These are phyloP conservation scores for Mollisiaceae sp. DNA, from an alignment of 2,329 filamentous ascomycete species.

Conservation along the genomic window DNA sequence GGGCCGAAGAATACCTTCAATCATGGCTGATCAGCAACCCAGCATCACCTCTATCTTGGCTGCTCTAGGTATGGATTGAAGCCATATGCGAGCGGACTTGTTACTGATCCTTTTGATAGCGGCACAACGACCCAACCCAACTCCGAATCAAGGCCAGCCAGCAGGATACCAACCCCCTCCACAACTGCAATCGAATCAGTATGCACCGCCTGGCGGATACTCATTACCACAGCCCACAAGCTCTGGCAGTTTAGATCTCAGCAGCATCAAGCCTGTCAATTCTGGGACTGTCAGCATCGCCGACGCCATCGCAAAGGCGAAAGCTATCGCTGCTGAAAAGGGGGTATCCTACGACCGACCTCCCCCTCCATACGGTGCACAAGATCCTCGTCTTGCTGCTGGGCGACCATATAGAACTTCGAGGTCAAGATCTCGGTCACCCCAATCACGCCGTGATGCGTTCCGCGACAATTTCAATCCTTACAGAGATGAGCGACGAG, in stretches of 20 bases:
- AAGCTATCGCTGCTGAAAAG: slow-evolving; percentile 80
- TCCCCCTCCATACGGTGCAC: slow-evolving; percentile 43
- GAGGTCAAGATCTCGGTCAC: slow-evolving; percentile 73
- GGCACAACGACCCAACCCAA: slow-evolving; percentile 53
- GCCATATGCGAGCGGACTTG: background rate
- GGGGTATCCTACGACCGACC: slow-evolving; percentile 70
- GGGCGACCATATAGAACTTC: slow-evolving; percentile 66
- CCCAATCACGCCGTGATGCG: slow-evolving; percentile 68
- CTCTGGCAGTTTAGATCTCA: slow-evolving; percentile 80
- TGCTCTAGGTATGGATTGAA: slow-evolving; percentile 49
- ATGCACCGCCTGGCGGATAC: slow-evolving; percentile 46
- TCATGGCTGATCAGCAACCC: slow-evolving; percentile 51
- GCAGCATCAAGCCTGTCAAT: slow-evolving; percentile 77
- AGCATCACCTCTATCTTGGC: slow-evolving; percentile 58
- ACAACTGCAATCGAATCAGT: slow-evolving; percentile 51
- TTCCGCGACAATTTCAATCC: slow-evolving; percentile 80
- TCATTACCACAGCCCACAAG: slow-evolving; percentile 60
- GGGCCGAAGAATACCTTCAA: slow-evolving; percentile 9
- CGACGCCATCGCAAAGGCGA: slow-evolving; percentile 84
- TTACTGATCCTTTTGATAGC: slow-evolving; percentile 44
- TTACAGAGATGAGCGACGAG: slow-evolving; percentile 84
- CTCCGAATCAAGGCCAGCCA: slow-evolving; percentile 50
- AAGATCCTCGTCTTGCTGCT: slow-evolving; percentile 52
- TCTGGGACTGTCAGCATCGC: slow-evolving; percentile 83
- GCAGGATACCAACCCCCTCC: slow-evolving; percentile 46